These are phyloP conservation scores for Pseudozyma flocculosa DNA, from an alignment of 1,284 basidiomycete genomes.

Conservation along the genomic window DNA sequence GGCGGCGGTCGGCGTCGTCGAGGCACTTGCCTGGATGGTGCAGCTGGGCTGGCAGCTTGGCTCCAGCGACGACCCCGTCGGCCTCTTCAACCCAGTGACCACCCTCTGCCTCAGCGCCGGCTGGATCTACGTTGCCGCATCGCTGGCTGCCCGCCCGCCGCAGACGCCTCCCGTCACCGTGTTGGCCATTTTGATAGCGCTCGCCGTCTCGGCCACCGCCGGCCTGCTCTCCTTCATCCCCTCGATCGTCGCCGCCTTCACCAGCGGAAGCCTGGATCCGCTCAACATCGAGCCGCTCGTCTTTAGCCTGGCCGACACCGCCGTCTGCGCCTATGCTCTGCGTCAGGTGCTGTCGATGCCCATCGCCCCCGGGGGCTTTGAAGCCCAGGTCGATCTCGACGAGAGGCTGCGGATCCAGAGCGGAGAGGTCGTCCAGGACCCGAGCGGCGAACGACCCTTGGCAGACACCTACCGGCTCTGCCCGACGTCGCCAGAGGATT, in stretches of 20 bases:
- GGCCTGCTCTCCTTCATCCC: constrained; percentile 15
- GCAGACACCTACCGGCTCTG: constrained; percentile 30
- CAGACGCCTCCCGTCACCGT: constrained; percentile 17
- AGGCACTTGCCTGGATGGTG: constrained; percentile 6
- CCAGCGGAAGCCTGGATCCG: neutral
- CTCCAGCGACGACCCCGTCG: neutral
- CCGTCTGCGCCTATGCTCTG: constrained; percentile 11
- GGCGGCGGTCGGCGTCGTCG: constrained; percentile 7
- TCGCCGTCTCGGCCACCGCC: constrained; percentile 6
- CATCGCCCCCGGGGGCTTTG: constrained; percentile 32
- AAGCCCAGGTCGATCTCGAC: constrained; percentile 22
- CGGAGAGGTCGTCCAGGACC: constrained; percentile 8
- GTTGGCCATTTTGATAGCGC: constrained; percentile 7
- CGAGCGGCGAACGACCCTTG: constrained; percentile 3
- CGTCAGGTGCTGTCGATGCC: constrained; percentile 30
- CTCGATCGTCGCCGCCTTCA: neutral
- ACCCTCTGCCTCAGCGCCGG: constrained; percentile 2
- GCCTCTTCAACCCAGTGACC: neutral
- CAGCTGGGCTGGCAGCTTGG: neutral
- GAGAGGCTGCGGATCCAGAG: constrained; percentile 19
- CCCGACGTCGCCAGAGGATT: constrained; percentile 48
- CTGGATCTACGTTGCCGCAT: constrained; percentile 15
- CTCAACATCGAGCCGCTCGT: neutral
- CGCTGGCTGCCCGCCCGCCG: constrained; percentile 12
- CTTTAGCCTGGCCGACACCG: constrained; percentile 9